Evolutionary conservation across 176 grass and related monocot species (phyloP).

Genomic region (Poa pratensis): DNA sequence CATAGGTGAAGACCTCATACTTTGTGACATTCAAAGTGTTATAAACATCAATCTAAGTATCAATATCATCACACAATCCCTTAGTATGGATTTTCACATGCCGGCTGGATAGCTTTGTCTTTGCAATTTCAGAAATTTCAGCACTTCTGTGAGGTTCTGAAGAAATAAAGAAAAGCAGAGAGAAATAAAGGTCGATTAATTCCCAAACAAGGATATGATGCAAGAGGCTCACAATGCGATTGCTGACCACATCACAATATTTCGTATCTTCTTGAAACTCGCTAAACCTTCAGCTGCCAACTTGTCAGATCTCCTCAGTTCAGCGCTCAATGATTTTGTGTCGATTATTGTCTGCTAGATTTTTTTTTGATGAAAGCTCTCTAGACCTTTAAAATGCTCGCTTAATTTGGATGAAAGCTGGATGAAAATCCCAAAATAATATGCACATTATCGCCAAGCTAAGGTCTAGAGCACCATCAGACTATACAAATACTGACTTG

Average conservation of each 20-base stretch:
- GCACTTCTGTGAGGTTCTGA: slow-evolving; percentile 81
- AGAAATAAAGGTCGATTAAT: neutral
- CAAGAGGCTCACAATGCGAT: slow-evolving; percentile 61
- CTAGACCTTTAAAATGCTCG: no score
- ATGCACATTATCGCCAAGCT: no score
- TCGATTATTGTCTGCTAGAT: slow-evolving; percentile 50
- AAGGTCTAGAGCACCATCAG: no score
- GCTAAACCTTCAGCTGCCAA: slow-evolving; percentile 60
- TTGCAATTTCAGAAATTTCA: slow-evolving; percentile 80
- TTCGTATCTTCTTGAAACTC: slow-evolving; percentile 69
- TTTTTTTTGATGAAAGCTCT: no score
- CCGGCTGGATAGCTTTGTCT: slow-evolving; percentile 60
- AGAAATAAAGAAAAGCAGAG: slow-evolving; percentile 31
- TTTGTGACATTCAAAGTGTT: slow-evolving; percentile 65
- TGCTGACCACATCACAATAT: slow-evolving; percentile 76
- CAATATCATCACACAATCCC: slow-evolving; percentile 60
- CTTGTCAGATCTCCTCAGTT: slow-evolving; percentile 59
- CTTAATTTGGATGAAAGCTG: no score
- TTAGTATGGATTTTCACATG: slow-evolving; percentile 95
- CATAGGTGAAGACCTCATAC: slow-evolving; percentile 27
- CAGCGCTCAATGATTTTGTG: slow-evolving; percentile 54
- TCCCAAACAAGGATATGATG: slow-evolving; percentile 10
- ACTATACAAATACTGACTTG: no score
- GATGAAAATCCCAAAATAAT: no score
- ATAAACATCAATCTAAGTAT: slow-evolving; percentile 80